phyloP scores from a whole-genome alignment of 768 basidiomycete species.

The Mycena leptocephala region DNA sequence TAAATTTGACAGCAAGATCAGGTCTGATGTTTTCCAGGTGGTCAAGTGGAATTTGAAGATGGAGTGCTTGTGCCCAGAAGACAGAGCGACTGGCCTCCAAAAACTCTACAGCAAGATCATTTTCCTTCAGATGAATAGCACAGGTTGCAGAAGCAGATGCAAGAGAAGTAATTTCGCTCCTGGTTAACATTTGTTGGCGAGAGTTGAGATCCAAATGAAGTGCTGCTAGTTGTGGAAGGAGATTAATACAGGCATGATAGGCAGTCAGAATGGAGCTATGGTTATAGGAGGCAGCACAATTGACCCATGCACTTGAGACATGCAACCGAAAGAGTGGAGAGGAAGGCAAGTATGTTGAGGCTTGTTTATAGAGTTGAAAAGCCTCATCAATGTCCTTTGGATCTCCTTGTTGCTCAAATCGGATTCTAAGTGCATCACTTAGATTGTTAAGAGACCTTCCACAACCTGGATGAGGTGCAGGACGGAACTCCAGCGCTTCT shows the following conservation, averaged over 20 bases:
- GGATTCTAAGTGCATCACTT: too few species aligned
- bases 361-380: not conserved
- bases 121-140: not conserved
- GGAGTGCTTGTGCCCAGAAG: not conserved
- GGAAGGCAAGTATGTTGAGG: not conserved
- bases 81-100: slow-evolving; percentile 18
- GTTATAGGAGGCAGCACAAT: not conserved
- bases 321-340: not conserved
- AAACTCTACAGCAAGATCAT: slow-evolving; percentile 21
- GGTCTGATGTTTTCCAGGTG: not conserved
- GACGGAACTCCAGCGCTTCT: too few species aligned
- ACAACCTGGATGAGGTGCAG: too few species aligned
- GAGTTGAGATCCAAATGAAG: slow-evolving; percentile 15
- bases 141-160: slow-evolving; percentile 3
- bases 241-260: not conserved
- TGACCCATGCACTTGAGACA: not conserved
- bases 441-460: too few species aligned
- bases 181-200: not conserved
- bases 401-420: slow-evolving; percentile 44
- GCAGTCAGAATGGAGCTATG: slow-evolving; percentile 14
- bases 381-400: slow-evolving; percentile 40
- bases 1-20: slow-evolving; percentile 1
- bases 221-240: slow-evolving; percentile 20
- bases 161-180: not conserved
- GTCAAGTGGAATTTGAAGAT: slow-evolving; percentile 6